Evolutionary conservation across 306 rosid genomes (phyloP).

Genomic region (Dryas octopetala): DNA sequence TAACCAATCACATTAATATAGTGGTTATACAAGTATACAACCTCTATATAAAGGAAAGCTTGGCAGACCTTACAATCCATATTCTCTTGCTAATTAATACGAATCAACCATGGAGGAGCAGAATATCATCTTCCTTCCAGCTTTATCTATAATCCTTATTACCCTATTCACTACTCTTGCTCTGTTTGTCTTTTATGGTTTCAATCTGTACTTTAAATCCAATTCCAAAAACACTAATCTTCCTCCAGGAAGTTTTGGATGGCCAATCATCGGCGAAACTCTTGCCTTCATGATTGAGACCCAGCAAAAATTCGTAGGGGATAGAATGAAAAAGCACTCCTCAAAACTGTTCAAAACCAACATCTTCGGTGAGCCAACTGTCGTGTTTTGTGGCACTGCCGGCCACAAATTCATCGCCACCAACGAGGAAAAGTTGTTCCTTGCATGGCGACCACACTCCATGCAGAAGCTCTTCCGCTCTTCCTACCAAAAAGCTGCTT

Average conservation of each 20-base stretch:
- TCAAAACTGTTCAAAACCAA: slow-evolving; percentile 25
- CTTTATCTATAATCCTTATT: background rate
- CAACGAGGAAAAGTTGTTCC: slow-evolving; percentile 9
- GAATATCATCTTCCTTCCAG: background rate
- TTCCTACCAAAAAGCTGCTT: slow-evolving; percentile 6
- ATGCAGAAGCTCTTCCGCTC: slow-evolving; percentile 17
- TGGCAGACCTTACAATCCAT: no score
- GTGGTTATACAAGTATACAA: no score
- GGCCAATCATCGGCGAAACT: slow-evolving; percentile 29
- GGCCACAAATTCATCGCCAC: slow-evolving; percentile 23
- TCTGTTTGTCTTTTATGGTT: background rate
- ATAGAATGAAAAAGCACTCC: slow-evolving; percentile 13
- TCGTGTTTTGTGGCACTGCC: background rate
- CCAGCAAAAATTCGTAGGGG: background rate
- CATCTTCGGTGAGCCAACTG: slow-evolving; percentile 12
- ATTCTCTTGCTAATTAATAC: no score
- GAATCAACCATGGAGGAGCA: background rate
- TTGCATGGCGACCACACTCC: slow-evolving; percentile 11
- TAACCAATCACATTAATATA: no score
- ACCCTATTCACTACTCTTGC: background rate
- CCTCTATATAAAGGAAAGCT: no score
- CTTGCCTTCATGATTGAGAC: background rate
- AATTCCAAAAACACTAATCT: slow-evolving; percentile 4
- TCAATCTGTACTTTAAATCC: background rate
- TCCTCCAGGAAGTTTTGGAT: slow-evolving; percentile 29